Conservation (phyloP, 176 grass and related monocot species). For the Secale cereale region DNA sequence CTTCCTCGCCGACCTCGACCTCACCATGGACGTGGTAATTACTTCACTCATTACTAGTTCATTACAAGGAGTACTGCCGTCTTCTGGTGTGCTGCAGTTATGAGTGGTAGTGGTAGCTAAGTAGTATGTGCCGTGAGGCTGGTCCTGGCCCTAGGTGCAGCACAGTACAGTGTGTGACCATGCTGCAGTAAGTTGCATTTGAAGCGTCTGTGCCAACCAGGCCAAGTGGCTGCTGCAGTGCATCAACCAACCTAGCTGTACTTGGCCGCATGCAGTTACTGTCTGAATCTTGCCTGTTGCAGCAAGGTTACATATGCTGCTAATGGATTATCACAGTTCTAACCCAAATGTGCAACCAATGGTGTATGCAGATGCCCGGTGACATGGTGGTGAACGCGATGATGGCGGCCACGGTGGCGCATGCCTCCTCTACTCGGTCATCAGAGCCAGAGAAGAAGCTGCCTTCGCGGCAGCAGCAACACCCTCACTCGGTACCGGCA, state of each 20-base stretch:
- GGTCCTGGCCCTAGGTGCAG: too few relatives aligned
- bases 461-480: neutral
- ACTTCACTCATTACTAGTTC: neutral
- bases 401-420: conserved; percentile 46
- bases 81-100: neutral
- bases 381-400: conserved; percentile 97
- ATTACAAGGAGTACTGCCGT: neutral
- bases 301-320: neutral
- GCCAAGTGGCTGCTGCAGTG: neutral
- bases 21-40: conserved; percentile 71
- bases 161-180: neutral
- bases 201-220: neutral
- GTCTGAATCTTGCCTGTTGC: neutral
- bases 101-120: neutral
- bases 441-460: neutral
- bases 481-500: neutral
- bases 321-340: neutral
- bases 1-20: conserved; percentile 69
- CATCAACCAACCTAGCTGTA: neutral
- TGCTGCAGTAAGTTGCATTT: neutral
- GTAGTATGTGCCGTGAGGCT: neutral
- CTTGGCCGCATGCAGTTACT: neutral
- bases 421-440: neutral
- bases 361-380: conserved; percentile 55
- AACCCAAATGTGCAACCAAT: neutral